Percentiles rank a stretch among this genome's conserved stretches.
Evolutionary conservation across 2,329 filamentous ascomycete species (phyloP).

Genomic region (Cladophialophora psammophila): DNA sequence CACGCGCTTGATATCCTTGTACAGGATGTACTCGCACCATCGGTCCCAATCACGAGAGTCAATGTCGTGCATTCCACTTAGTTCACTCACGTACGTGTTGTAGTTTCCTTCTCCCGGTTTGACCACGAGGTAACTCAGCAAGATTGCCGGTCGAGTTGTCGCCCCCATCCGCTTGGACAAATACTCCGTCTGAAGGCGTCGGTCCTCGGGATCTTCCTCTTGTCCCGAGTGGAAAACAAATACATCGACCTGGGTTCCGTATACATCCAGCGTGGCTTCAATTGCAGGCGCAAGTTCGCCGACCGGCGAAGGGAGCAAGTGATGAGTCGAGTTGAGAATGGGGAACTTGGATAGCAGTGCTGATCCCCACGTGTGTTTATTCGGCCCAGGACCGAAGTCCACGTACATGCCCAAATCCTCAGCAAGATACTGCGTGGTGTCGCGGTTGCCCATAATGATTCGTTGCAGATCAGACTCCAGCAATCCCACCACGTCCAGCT

Average conservation of each 20-base stretch:
- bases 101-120: slow-evolving; percentile 93
- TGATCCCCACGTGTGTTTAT: slow-evolving; percentile 98
- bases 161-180: slow-evolving; percentile 86
- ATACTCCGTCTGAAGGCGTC: slow-evolving; percentile 85
- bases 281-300: slow-evolving; percentile 96
- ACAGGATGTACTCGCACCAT: slow-evolving; percentile 99
- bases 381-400: slow-evolving; percentile 94
- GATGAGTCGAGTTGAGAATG: slow-evolving; percentile 95
- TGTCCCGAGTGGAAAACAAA: slow-evolving; percentile 99
- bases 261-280: slow-evolving; percentile 92
- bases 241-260: slow-evolving; percentile 87
- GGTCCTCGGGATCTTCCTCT: slow-evolving; percentile 93
- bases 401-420: slow-evolving; percentile 99
- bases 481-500: slow-evolving; percentile 95
- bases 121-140: slow-evolving; percentile 92
- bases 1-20: slow-evolving; percentile 82
- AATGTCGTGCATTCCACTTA: slow-evolving; percentile 93
- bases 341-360: slow-evolving; percentile 96
- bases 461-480: slow-evolving; percentile 92
- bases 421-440: slow-evolving; percentile 91
- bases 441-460: slow-evolving; percentile 99
- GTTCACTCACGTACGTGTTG: slow-evolving; percentile 88
- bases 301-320: slow-evolving; percentile 89
- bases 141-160: slow-evolving; percentile 77
- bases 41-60: slow-evolving; percentile 92